Conservation (phyloP, 2,329 filamentous ascomycete species). For the Teratosphaeria destructans region DNA sequence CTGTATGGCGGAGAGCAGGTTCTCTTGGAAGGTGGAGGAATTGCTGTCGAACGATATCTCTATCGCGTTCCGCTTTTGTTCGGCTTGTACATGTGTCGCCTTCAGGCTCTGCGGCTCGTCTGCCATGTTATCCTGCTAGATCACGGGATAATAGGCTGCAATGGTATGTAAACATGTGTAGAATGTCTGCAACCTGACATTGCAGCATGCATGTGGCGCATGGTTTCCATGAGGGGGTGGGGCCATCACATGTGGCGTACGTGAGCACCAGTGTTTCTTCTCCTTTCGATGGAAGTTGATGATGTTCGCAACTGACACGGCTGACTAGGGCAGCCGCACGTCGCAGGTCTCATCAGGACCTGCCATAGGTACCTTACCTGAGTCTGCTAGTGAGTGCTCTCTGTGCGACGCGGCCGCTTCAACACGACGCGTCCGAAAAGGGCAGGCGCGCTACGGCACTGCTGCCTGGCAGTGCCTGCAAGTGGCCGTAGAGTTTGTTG, state of each 20-base stretch:
- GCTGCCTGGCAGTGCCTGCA: background rate
- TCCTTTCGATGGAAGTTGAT: too few relatives aligned
- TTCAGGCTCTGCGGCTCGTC: constrained; percentile 45
- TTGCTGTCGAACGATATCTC: constrained; percentile 56
- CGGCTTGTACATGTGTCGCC: constrained; percentile 43
- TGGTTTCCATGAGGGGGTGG: background rate
- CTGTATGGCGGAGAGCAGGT: constrained; percentile 55
- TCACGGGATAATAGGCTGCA: background rate
- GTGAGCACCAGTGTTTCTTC: background rate
- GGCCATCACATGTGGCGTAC: background rate
- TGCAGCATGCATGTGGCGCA: background rate
- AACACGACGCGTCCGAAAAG: background rate
- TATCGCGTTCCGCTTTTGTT: constrained; percentile 45
- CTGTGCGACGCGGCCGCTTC: background rate
- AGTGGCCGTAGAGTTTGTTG: background rate
- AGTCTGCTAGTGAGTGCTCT: background rate
- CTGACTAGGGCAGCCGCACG: background rate
- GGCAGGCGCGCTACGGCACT: background rate
- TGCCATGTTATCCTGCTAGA: constrained; percentile 24
- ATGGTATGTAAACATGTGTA: background rate
- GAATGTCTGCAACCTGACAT: background rate
- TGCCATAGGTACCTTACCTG: background rate
- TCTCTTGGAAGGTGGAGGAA: constrained; percentile 55
- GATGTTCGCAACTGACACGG: background rate
- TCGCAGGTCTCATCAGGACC: background rate